Base-by-base conservation (phyloP, 1,284 basidiomycete species). In the Apiotrichum porosum region DNA sequence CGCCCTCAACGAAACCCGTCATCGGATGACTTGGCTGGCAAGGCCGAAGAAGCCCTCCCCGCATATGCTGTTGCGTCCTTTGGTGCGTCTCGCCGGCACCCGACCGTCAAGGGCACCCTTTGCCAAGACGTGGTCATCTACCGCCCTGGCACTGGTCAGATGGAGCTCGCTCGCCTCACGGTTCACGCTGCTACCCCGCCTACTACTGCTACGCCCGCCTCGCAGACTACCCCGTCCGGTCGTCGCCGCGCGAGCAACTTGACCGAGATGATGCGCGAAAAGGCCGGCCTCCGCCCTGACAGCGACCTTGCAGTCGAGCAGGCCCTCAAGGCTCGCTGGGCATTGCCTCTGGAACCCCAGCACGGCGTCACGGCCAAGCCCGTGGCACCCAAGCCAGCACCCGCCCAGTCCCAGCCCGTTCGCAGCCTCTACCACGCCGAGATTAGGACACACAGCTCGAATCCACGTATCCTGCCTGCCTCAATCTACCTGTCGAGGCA, bases 401-500 rank as follows among this genome's bases (percentile, higher is more conserved):
- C 6, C 26, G 26, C 26, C 26, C 26, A 12, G 8, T 28, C 26
- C 26, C 6, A 12, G 6, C n/a, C n/a, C n/a, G n/a, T n/a, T n/a
- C 26, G 26, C 26, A 83, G 79, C 72, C 76, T 89, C 2, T 78
- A 86, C 0, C 81, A 84, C 37, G 86, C 85, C 1, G 89, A 93
- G 63, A 78, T 92, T 14, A 85, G 85, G 38, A 88, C 86, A 0
- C 81, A 75, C 65, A 81, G 82, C 2, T 74, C 72, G 6, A 81
- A 81, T 2, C 74, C 77, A 0, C 76, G 71, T 3, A 74, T 87
- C 21, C 76, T 87, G 1, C 84, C 87, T 1, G 78, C 81, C 0
- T 78, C 85, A 0, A 78, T 93, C 33, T 91, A 91, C 65, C 80
- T 88, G 13, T 82, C 83, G 0, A 85, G 86, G 56, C 87, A 91